Evolutionary conservation across 129 eudicot genomes (phyloP).

Genomic region (Escallonia rubra): DNA sequence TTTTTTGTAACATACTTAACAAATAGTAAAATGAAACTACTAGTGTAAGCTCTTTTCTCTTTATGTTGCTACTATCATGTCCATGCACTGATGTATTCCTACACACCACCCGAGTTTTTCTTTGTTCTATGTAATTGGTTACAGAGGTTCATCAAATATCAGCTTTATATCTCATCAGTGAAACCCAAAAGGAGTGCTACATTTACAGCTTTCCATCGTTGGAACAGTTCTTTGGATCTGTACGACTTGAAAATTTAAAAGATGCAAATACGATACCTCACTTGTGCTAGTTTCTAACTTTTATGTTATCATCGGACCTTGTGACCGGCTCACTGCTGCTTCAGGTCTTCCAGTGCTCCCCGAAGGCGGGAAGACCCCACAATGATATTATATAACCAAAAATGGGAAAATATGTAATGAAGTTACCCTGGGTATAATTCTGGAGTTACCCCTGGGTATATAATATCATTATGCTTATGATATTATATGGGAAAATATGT

Average conservation of each 20-base stretch:
- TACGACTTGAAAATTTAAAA: slow-evolving; percentile 22
- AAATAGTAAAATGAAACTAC: neutral
- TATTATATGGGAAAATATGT: too few species aligned
- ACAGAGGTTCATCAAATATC: slow-evolving; percentile 85
- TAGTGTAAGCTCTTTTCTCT: neutral
- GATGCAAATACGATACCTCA: slow-evolving; percentile 3
- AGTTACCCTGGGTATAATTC: too few species aligned
- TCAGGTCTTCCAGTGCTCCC: neutral
- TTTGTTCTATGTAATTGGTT: slow-evolving; percentile 5
- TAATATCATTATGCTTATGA: too few species aligned
- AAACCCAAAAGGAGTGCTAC: slow-evolving; percentile 48
- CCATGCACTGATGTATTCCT: neutral
- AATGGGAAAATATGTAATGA: too few species aligned
- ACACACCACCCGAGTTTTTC: neutral
- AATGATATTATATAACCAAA: too few species aligned
- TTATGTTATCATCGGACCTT: neutral
- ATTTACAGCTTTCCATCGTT: slow-evolving; percentile 54
- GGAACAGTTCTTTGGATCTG: slow-evolving; percentile 68
- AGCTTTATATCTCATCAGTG: slow-evolving; percentile 56
- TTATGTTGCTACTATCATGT: neutral
- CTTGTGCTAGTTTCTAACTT: neutral
- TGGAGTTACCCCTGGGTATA: too few species aligned
- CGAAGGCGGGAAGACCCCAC: too few species aligned
- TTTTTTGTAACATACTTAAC: too few species aligned
- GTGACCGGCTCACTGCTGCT: neutral